phyloP scores from a whole-genome alignment of 2,329 filamentous ascomycete species.

The Apiospora marii region DNA sequence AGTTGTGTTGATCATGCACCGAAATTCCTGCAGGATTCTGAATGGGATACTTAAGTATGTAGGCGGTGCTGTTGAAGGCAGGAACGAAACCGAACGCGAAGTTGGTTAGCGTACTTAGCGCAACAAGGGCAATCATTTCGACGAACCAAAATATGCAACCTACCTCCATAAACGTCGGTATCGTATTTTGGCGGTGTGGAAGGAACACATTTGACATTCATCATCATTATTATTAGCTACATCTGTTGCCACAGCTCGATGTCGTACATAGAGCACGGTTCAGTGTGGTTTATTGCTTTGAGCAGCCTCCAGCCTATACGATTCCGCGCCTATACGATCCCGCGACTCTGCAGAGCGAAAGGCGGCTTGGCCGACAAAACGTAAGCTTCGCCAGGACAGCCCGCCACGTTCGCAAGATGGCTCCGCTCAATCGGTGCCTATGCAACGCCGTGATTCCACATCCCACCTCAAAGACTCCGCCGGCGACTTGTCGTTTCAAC shows the following conservation, averaged over 20 bases:
- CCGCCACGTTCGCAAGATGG: slow-evolving; percentile 1
- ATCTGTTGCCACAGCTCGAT: not conserved
- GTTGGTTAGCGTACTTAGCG: not conserved
- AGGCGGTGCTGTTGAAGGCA: not conserved
- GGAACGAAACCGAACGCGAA: slow-evolving; percentile 12
- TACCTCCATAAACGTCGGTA: not conserved
- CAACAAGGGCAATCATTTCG: not conserved
- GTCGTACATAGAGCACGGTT: not conserved
- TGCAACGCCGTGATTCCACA: slow-evolving; percentile 9
- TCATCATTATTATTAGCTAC: not conserved
- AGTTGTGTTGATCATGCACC: not conserved
- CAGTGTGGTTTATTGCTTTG: not conserved
- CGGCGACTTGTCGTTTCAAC: slow-evolving; percentile 10
- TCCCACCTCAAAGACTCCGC: not conserved
- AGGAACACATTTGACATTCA: not conserved
- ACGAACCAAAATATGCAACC: not conserved
- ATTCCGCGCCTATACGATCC: not conserved
- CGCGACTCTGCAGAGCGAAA: not conserved
- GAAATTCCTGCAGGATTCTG: not conserved
- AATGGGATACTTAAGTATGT: not conserved
- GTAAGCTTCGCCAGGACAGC: not conserved
- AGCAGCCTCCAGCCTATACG: not conserved
- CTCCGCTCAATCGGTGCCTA: not conserved
- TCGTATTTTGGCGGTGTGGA: not conserved
- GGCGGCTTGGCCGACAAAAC: not conserved